phyloP scores from a whole-genome alignment of 306 rosid species.

The Begonia peltatifolia region DNA sequence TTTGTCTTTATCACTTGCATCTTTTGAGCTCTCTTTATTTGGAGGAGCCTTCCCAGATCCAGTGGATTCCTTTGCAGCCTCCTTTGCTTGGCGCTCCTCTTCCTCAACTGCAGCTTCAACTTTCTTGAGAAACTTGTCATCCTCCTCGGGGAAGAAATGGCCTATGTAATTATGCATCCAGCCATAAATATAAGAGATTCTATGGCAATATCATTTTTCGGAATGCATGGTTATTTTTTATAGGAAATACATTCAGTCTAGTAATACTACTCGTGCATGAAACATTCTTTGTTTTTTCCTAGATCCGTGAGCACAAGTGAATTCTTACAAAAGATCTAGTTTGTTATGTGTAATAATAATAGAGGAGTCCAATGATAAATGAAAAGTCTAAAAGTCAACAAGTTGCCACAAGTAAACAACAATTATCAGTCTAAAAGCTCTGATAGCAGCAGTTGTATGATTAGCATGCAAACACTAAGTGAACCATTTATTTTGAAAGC shows the following conservation, averaged over 20 bases:
- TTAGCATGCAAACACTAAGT: not conserved
- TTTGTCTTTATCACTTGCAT: conserved; percentile 12
- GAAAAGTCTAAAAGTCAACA: no score
- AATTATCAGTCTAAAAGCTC: no score
- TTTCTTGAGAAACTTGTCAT: conserved; percentile 67
- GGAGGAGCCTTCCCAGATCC: conserved; percentile 52
- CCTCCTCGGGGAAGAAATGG: conserved; percentile 89
- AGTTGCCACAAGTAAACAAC: no score
- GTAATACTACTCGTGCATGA: no score
- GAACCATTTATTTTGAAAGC: not conserved
- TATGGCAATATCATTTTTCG: not conserved
- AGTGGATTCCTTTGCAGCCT: conserved; percentile 73
- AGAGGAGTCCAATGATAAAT: no score
- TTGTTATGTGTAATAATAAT: no score
- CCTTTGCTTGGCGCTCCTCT: conserved; percentile 86
- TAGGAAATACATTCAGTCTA: not conserved
- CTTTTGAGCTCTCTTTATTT: conserved; percentile 23
- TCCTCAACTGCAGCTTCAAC: conserved; percentile 80
- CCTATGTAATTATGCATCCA: conserved; percentile 34
- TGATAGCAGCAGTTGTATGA: no score
- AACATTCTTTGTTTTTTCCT: no score
- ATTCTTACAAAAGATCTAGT: no score
- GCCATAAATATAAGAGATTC: conserved; percentile 1
- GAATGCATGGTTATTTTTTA: not conserved
- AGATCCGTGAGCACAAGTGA: not conserved